These are phyloP conservation scores for Colletotrichum agaves DNA, from an alignment of 2,329 filamentous ascomycete species.

Conservation along the genomic window DNA sequence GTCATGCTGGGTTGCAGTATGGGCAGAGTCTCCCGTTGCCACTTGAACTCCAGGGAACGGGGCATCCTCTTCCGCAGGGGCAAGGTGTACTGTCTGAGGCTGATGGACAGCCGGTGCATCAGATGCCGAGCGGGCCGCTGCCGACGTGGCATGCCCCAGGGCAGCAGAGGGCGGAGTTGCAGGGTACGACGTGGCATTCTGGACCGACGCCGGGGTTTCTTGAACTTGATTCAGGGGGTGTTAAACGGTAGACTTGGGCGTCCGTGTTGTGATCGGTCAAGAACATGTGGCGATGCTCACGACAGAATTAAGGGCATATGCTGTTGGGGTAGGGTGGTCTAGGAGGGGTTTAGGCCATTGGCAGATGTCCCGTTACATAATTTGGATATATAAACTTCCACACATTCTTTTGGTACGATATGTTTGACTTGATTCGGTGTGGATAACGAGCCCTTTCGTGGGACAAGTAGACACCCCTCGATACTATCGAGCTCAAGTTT, in stretches of 20 bases:
- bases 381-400: no score
- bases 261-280: no score
- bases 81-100: background rate
- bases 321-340: no score
- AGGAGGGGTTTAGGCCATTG: no score
- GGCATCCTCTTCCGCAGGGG: background rate
- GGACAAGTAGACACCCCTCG: no score
- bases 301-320: no score
- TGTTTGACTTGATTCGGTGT: no score
- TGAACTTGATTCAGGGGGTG: conserved; percentile 14
- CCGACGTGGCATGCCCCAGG: conserved; percentile 35
- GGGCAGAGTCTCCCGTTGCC: conserved; percentile 32
- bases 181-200: conserved; percentile 47
- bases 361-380: no score
- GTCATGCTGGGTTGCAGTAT: conserved; percentile 35
- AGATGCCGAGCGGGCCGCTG: conserved; percentile 7
- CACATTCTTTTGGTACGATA: no score
- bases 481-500: no score
- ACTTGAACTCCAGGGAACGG: conserved; percentile 29
- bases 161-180: conserved; percentile 32
- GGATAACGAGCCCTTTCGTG: no score
- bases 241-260: background rate
- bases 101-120: conserved; percentile 27
- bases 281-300: no score
- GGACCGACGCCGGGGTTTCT: conserved; percentile 50